Evolutionary conservation across 108 stramenopile species (phyloP).

Genomic region (Nitzschia sp.): DNA sequence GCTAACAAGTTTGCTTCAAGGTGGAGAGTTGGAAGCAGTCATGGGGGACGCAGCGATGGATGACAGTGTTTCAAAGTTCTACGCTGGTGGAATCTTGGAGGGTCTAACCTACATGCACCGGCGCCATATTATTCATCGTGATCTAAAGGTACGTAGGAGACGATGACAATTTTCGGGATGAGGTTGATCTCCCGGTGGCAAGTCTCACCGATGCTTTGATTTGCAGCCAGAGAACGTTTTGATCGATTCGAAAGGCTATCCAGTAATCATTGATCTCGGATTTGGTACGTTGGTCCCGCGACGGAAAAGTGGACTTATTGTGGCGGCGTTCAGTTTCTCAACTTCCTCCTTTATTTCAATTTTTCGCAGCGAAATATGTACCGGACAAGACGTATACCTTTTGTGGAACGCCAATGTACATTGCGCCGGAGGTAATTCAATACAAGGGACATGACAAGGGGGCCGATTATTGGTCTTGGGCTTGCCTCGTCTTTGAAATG

Average conservation of each 20-base stretch:
- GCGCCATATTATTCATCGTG: conserved; percentile 80
- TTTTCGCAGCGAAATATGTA: conserved; percentile 55
- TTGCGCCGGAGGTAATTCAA: conserved; percentile 77
- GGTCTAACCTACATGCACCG: conserved; percentile 79
- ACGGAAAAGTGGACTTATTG: neutral
- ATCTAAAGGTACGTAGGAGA: too few relatives aligned
- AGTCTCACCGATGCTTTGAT: too few relatives aligned
- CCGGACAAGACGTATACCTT: conserved; percentile 88
- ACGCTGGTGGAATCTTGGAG: conserved; percentile 52
- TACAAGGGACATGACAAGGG: conserved; percentile 56
- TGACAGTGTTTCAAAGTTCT: conserved; percentile 40
- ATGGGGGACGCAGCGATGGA: conserved; percentile 51
- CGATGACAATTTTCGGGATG: too few relatives aligned
- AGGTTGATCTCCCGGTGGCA: too few relatives aligned
- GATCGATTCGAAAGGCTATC: conserved; percentile 57
- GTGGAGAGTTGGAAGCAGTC: conserved; percentile 71
- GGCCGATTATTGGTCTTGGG: conserved; percentile 88
- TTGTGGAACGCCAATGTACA: conserved; percentile 92
- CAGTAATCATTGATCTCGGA: conserved; percentile 76
- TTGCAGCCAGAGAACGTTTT: conserved; percentile 84
- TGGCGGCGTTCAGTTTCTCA: neutral
- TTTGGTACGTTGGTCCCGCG: conserved; percentile 39
- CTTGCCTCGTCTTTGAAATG: conserved; percentile 90
- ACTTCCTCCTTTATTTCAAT: neutral
- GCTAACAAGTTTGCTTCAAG: conserved; percentile 57